These are phyloP conservation scores for Colletotrichum sp. DNA, from an alignment of 2,329 filamentous ascomycete species.

Conservation along the genomic window DNA sequence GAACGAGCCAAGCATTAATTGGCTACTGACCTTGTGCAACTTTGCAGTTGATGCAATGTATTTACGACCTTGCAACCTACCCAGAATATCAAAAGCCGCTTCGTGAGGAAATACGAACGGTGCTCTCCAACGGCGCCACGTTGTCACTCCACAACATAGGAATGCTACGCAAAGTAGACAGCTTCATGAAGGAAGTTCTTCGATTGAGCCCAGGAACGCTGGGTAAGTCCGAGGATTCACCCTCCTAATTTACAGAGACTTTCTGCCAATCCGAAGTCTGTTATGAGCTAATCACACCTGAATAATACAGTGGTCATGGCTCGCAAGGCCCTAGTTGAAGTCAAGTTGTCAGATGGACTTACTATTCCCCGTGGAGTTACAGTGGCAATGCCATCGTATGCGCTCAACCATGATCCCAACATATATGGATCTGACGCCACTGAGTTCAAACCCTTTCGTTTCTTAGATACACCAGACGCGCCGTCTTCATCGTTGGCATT, in stretches of 20 bases:
- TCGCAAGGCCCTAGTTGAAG: not conserved
- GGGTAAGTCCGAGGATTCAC: not conserved
- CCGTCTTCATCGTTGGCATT: not conserved
- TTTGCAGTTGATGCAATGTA: not conserved
- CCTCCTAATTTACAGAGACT: not conserved
- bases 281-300: not conserved
- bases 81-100: not conserved
- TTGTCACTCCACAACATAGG: not conserved
- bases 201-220: not conserved
- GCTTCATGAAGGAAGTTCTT: constrained; percentile 1
- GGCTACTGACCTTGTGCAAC: not conserved
- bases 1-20: too few relatives aligned
- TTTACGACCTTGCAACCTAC: not conserved
- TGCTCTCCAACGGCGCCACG: not conserved
- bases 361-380: not conserved
- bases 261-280: not conserved
- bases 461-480: not conserved
- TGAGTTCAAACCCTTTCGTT: not conserved
- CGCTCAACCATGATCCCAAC: not conserved
- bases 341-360: not conserved
- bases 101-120: not conserved
- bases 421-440: not conserved
- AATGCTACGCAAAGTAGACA: not conserved
- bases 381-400: not conserved
- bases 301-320: not conserved